Evolutionary conservation across 768 basidiomycete species (phyloP).

Genomic region (Gloeostereum incarnatum): DNA sequence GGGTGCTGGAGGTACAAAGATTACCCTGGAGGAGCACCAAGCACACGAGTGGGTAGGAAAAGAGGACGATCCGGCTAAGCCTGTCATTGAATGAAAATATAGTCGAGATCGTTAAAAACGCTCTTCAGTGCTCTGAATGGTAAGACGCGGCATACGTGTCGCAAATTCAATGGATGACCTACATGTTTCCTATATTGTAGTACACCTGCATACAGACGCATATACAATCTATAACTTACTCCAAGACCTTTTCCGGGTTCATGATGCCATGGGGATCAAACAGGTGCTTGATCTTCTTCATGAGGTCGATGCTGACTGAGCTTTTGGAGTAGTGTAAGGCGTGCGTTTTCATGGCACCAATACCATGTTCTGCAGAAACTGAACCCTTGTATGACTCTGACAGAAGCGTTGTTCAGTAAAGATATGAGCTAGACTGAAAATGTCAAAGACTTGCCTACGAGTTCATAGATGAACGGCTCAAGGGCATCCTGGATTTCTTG

Average conservation of each 20-base stretch:
- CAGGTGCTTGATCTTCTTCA: slow-evolving; percentile 82
- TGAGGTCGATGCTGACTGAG: slow-evolving; percentile 70
- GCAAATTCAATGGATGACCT: no score
- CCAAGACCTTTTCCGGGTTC: slow-evolving; percentile 83
- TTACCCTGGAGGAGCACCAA: no score
- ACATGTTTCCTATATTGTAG: no score
- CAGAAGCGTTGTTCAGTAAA: neutral
- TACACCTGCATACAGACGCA: no score
- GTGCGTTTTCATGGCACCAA: slow-evolving; percentile 92
- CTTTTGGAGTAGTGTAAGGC: slow-evolving; percentile 85
- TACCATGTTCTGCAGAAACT: slow-evolving; percentile 94
- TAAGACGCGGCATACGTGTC: no score
- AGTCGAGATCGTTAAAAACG: no score
- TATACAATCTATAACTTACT: slow-evolving; percentile 15
- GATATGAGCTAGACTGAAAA: neutral
- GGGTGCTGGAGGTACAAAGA: no score
- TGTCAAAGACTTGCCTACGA: slow-evolving; percentile 53
- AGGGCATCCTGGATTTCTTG: slow-evolving; percentile 79
- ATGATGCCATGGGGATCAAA: slow-evolving; percentile 91
- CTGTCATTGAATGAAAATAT: no score
- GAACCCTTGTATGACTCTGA: slow-evolving; percentile 77
- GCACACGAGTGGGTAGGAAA: no score
- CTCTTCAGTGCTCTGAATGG: no score
- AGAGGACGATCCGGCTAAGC: no score
- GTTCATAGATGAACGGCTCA: slow-evolving; percentile 93